Evolutionary conservation across 2,329 filamentous ascomycete genomes (phyloP).

Genomic region (Ceratocystis diversiconidia): DNA sequence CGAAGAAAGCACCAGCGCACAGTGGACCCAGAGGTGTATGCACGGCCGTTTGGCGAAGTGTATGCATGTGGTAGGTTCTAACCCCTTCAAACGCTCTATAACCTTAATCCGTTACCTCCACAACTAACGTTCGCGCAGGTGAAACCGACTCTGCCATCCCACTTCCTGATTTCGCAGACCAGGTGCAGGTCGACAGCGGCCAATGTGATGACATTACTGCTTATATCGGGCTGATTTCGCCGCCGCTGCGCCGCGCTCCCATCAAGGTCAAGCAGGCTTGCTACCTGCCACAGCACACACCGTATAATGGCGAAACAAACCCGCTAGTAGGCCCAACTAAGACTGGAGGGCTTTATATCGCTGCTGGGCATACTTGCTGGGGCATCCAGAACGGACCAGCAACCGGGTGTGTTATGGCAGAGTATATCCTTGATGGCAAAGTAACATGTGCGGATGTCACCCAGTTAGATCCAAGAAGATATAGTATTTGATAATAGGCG

Average conservation of each 20-base stretch:
- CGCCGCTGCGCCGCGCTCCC: slow-evolving; percentile 52
- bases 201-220: slow-evolving; percentile 77
- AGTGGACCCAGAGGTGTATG: slow-evolving; percentile 85
- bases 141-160: slow-evolving; percentile 67
- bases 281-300: slow-evolving; percentile 69
- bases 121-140: slow-evolving; percentile 23
- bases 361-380: slow-evolving; percentile 92
- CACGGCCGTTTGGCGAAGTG: slow-evolving; percentile 72
- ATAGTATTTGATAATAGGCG: slow-evolving; percentile 21
- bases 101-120: background rate
- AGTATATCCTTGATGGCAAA: slow-evolving; percentile 60
- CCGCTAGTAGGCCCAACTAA: slow-evolving; percentile 67
- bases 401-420: slow-evolving; percentile 68
- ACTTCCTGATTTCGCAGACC: slow-evolving; percentile 59
- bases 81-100: background rate
- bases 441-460: slow-evolving; percentile 53
- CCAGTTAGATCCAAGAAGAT: slow-evolving; percentile 52
- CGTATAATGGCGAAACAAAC: slow-evolving; percentile 43
- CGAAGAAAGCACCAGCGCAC: slow-evolving; percentile 42
- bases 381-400: slow-evolving; percentile 91
- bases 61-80: slow-evolving; percentile 64
- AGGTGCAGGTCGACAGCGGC: slow-evolving; percentile 58
- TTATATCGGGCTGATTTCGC: slow-evolving; percentile 53
- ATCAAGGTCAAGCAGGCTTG: slow-evolving; percentile 73
- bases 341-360: slow-evolving; percentile 61